A percentile compares a stretch with the other conserved stretches of the same genome.
These are phyloP conservation scores for Chaetomidium leptoderma DNA, from an alignment of 495 filamentous ascomycete species.

Conservation along the genomic window DNA sequence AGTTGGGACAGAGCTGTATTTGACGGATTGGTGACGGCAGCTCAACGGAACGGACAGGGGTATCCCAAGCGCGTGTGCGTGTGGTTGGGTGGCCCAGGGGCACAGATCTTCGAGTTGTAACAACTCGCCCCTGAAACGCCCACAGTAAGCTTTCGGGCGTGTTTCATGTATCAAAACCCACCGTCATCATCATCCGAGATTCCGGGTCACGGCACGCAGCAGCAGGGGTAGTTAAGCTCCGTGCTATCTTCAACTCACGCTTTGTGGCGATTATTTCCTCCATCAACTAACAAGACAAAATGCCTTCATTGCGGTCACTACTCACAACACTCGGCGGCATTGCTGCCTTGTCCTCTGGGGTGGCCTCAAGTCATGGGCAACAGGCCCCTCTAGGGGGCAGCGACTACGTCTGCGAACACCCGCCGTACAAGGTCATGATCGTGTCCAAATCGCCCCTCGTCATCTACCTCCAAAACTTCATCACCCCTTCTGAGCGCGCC, in stretches of 20 bases:
- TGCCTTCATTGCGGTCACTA: neutral
- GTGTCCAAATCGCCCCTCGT: conserved; percentile 53
- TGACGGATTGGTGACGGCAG: neutral
- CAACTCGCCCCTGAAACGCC: neutral
- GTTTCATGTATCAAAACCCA: neutral
- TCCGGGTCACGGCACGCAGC: neutral
- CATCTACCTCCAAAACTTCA: conserved; percentile 51
- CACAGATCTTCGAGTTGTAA: conserved; percentile 9
- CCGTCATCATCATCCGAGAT: neutral
- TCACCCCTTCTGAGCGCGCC: conserved; percentile 39
- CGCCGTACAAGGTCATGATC: conserved; percentile 47
- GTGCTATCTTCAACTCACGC: no score
- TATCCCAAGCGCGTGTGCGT: neutral
- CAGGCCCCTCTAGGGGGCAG: neutral
- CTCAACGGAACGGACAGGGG: conserved; percentile 3
- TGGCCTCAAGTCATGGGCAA: neutral
- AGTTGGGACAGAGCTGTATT: neutral
- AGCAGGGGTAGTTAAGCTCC: neutral
- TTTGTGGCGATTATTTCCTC: no score
- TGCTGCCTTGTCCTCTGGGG: neutral
- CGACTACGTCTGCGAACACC: conserved; percentile 37
- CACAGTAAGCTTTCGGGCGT: neutral
- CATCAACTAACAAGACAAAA: neutral
- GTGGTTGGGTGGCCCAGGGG: conserved; percentile 8
- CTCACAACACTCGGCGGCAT: conserved; percentile 16